phyloP scores from a whole-genome alignment of 177 flowering plant genomes.

The Vitis hybrid region DNA sequence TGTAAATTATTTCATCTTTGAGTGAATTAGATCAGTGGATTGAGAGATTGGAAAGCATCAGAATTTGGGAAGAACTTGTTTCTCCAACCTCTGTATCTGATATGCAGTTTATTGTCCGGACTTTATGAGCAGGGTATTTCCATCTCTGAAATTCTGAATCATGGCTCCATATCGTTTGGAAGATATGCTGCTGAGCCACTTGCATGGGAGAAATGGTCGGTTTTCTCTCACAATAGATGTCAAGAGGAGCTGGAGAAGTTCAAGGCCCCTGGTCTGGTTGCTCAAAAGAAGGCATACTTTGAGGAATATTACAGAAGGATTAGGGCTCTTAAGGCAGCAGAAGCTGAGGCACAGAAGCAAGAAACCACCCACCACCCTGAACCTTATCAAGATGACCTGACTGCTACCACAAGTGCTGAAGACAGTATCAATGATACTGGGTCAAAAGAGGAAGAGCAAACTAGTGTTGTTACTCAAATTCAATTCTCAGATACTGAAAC shows the following conservation, averaged over 20 bases:
- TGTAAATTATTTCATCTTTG: not conserved
- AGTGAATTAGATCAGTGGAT: too few relatives aligned
- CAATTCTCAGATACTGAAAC: constrained; percentile 8
- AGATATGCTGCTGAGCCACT: constrained; percentile 32
- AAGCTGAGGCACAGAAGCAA: constrained; percentile 15
- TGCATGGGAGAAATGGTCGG: constrained; percentile 44
- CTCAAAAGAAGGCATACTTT: constrained; percentile 42
- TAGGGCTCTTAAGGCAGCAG: constrained; percentile 25
- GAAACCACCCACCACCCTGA: not conserved
- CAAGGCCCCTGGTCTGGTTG: constrained; percentile 34
- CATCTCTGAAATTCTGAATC: constrained; percentile 21
- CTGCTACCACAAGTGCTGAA: not conserved
- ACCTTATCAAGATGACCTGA: constrained; percentile 9
- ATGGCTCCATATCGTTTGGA: constrained; percentile 40
- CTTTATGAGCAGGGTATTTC: constrained; percentile 15
- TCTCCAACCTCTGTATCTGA: too few relatives aligned
- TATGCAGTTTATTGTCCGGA: not conserved
- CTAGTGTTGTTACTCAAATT: not conserved
- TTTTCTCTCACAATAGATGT: constrained; percentile 31
- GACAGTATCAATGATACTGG: not conserved
- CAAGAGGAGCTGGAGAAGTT: constrained; percentile 38
- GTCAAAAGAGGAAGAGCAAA: not conserved
- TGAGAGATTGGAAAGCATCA: too few relatives aligned
- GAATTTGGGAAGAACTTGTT: too few relatives aligned
- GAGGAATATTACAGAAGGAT: constrained; percentile 35